phyloP scores from a whole-genome alignment of 106 monocot genomes.

The Allium sativum region DNA sequence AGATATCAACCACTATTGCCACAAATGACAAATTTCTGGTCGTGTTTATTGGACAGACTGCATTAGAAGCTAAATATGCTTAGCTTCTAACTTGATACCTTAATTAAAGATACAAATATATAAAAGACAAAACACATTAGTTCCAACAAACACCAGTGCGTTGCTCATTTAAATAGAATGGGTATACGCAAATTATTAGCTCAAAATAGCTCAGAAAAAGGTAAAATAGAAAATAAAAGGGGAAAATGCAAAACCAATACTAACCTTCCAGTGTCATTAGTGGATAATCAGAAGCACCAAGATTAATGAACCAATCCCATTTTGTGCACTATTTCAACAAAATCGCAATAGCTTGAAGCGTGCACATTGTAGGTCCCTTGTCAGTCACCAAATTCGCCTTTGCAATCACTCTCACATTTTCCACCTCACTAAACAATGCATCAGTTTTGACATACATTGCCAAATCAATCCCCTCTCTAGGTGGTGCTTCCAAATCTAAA shows the following conservation, averaged over 20 bases:
- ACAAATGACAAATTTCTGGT: too few relatives aligned
- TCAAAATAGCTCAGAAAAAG: neutral
- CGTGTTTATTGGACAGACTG: too few relatives aligned
- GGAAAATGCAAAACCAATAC: constrained; percentile 8
- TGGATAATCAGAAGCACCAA: constrained; percentile 98
- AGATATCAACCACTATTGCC: too few relatives aligned
- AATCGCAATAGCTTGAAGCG: constrained; percentile 82
- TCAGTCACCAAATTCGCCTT: constrained; percentile 91
- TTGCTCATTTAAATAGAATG: too few relatives aligned
- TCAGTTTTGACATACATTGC: constrained; percentile 73
- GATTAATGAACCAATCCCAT: constrained; percentile 99
- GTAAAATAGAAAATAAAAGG: neutral
- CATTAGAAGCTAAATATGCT: too few relatives aligned
- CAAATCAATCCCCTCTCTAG: constrained; percentile 81
- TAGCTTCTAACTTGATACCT: too few relatives aligned
- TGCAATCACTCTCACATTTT: constrained; percentile 82
- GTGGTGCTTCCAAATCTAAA: constrained; percentile 91
- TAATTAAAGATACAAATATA: too few relatives aligned
- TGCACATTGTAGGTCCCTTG: constrained; percentile 98
- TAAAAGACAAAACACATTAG: too few relatives aligned
- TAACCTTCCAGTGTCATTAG: constrained; percentile 92
- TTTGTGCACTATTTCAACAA: constrained; percentile 56
- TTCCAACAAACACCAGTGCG: too few relatives aligned
- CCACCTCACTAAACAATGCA: constrained; percentile 46
- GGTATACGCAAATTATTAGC: neutral